phyloP scores from a whole-genome alignment of 176 grass and related monocot species.

The Rhipidocladum racemiflorum region DNA sequence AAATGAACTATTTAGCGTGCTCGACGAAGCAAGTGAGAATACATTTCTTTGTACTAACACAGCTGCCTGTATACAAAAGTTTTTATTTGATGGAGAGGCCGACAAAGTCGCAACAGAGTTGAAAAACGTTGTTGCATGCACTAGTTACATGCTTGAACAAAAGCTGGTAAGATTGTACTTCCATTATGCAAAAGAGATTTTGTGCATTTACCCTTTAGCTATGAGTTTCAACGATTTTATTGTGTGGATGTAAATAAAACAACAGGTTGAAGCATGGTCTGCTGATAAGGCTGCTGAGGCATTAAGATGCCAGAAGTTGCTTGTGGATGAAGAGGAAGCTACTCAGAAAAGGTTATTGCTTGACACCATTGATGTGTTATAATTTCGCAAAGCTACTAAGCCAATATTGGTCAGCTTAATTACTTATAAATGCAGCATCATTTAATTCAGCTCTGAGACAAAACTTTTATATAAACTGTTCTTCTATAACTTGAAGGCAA shows the following conservation, averaged over 20 bases:
- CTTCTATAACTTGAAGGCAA: constrained; percentile 47
- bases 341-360: constrained; percentile 77
- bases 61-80: constrained; percentile 60
- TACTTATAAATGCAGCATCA: neutral
- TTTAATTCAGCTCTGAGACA: constrained; percentile 11
- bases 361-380: neutral
- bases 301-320: constrained; percentile 84
- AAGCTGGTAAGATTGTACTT: constrained; percentile 63
- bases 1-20: constrained; percentile 64
- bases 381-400: constrained; percentile 17
- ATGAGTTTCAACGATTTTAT: neutral
- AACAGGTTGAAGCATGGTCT: constrained; percentile 76
- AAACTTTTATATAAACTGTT: constrained; percentile 12
- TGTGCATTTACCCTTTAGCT: constrained; percentile 8
- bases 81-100: constrained; percentile 74
- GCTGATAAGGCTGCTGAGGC: constrained; percentile 81
- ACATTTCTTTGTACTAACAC: constrained; percentile 80
- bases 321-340: constrained; percentile 93
- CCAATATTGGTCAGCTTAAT: neutral
- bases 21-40: constrained; percentile 89
- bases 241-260: constrained; percentile 3
- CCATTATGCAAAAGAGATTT: neutral
- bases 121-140: constrained; percentile 76
- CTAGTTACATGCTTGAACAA: constrained; percentile 81
- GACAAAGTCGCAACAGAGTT: constrained; percentile 71